Evolutionary conservation across 192 early-diverging fungal species (phyloP), one percentile per base, ranked within the genome.

Genomic region (Oehlia diaphana): DNA sequence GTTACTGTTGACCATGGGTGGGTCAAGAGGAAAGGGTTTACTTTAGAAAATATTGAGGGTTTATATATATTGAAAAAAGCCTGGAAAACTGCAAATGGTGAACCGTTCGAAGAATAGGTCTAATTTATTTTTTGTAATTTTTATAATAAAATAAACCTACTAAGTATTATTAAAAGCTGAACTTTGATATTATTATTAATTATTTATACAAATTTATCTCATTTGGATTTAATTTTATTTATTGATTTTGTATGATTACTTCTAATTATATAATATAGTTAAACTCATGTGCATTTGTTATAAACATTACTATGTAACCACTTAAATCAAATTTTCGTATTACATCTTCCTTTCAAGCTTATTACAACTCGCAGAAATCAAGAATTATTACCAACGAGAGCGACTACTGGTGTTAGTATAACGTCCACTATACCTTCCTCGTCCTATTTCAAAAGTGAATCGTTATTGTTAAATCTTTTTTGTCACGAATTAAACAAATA

Each of bases 371-470:
- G 14, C 53, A 58, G 16, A 21, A 53, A 58, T 7, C 19, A 19
- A 58, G 16, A 21, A 21, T 58, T 58, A 58, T 65, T 42, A 61
- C 85, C 81, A 75, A 81, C 70, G 35, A 81, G 81, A 68, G 65
- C 53, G 37, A 42, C 80, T 39, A 21, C 69, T 71, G 12, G 16
- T 71, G 37, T 75, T 49, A 67, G 81, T 74, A 19, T 80, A 47
- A 44, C 80, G 79, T 35, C 85, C 83, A 63, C 87, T 80, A 78
- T 82, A 86, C 37, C 83, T 58, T 69, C 61, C 65, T 37, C 79
- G 28, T n/a, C 86, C 84, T 79, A 63, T 67, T 26, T 6, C 10
- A 78, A 61, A 23, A 19, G 44, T 5, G 44, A 47, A 47, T 47
- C 10, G 8, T 9, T 8, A 58, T 73, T 31, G 35, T 35, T 26